Base-by-base conservation (phyloP, 1,139 yeast genomes). In the Debaryomycetaceae sp. region DNA sequence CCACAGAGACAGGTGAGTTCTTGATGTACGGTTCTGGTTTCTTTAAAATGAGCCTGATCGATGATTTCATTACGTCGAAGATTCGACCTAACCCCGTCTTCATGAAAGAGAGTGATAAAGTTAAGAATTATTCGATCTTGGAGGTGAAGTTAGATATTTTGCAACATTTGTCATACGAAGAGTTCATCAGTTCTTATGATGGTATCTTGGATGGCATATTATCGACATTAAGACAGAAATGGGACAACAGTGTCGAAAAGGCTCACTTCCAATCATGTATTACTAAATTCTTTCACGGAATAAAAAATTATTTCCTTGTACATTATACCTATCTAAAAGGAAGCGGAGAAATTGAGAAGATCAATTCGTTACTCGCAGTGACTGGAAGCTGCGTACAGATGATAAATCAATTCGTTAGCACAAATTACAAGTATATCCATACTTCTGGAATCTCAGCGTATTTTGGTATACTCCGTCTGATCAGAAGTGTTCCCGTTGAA, bases 1-100 rank as follows among this genome's bases (percentile, higher is more conserved):
- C 47, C 36, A 52, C 39, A 36, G 48, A 48, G 24, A 42, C 53
- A 13, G 39, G 39, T 6, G 40, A 41, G n/a, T 46, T 49, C 39
- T 35, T 55, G n/a, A 27, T 33, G 6, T 39, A 41, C 22, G 41
- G 53, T 6, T 43, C 52, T 3, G 53, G 54, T 6, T 36, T 41
- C 5, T 34, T 46, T 8, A 27, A 43, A 7, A 45, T 57, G 23
- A 42, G 43, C 1, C 59, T 57, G 62, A 47, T 60, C 3, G 45
- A 40, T n/a, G 55, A 56, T 23, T 57, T 42, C 37, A 34, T 58
- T 6, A 39, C 46, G 13, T 51, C 43, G 24, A 39, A 40, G 24
- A 45, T 43, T 30, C 42, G 42, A 9, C 42, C 48, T 1, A 45
- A 36, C 2, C 56, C 45, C 40, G 22, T 46, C 37, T 11, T 27